Conservation (phyloP, 805 yeast genomes). For the Candida maesae region DNA sequence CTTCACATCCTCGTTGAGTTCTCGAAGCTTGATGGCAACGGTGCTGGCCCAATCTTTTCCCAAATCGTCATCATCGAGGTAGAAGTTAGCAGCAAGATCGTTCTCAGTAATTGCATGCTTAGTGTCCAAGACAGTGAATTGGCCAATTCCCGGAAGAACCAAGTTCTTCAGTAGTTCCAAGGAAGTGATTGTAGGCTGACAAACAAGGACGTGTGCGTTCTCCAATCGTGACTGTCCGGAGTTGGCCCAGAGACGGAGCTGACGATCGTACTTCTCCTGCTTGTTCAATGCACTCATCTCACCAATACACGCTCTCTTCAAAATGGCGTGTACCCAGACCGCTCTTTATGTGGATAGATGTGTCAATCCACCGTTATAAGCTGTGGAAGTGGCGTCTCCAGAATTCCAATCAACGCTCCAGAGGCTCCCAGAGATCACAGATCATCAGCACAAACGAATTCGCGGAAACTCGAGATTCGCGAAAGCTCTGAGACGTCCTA, state of each 20-base stretch:
- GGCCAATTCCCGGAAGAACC: conserved; percentile 70
- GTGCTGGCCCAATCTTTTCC: conserved; percentile 40
- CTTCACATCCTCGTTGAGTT: conserved; percentile 57
- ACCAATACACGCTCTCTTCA: too few species aligned
- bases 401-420: too few species aligned
- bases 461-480: too few species aligned
- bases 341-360: too few species aligned
- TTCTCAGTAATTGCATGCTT: conserved; percentile 32
- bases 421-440: too few species aligned
- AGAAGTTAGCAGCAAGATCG: conserved; percentile 61
- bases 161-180: conserved; percentile 75
- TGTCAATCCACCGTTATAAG: too few species aligned
- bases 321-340: too few species aligned
- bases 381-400: too few species aligned
- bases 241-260: conserved; percentile 80
- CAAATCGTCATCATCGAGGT: conserved; percentile 42
- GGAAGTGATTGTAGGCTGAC: conserved; percentile 54
- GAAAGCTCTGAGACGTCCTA: too few species aligned
- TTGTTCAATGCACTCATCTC: conserved; percentile 24
- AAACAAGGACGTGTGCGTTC: conserved; percentile 53
- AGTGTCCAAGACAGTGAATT: conserved; percentile 55
- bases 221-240: conserved; percentile 67
- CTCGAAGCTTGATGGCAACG: conserved; percentile 40
- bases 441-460: too few species aligned
- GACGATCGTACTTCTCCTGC: conserved; percentile 72